Evolutionary conservation across 345 rosid genomes (phyloP), one percentile per base, ranked within the genome.

Genomic region (Syzygium jambos): DNA sequence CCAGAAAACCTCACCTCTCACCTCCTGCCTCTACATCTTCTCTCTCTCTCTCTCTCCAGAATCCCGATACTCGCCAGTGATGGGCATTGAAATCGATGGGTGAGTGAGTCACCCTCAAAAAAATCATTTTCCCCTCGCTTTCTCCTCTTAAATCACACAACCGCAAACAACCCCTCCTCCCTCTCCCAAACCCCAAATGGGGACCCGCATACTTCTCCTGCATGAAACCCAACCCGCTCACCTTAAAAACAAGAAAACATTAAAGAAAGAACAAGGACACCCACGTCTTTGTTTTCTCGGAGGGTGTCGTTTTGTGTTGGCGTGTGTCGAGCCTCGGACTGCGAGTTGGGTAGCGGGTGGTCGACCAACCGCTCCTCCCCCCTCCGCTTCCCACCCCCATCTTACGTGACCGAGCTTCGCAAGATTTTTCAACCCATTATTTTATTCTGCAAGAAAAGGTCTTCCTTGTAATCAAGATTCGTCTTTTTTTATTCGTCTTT

Each of bases 301-400:
- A 29, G 85, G 85, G 85, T 2, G 85, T 49, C 17, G 38, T 3
- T 55, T 21, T n/a, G 55, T 22, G 41, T 13, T 51, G 82, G 49
- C 82, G 49, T 73, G 49, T 29, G 22, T 51, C 1, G 85, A n/a
- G 85, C 10, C 55, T 84, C n/a, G 53, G 85, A 84, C 53, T 6
- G 53, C 41, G 15, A 59, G 88, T 80, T 87, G 86, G 88, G 51
- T 83, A 38, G 86, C 46, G 23, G 23, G 52, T 27, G 9, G 88
- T 83, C 85, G 80, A 87, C 88, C 88, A 57, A 87, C 52, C 46
- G 46, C 46, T 43, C 88, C 78, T 14, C 82, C 65, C 9, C 41
- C 0, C 41, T 34, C 52, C 43, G 43, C 46, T 43, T 86, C 78
- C 49, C 46, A 1, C 6, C 65, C 11, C 73, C 17, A 6, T 51